Base-by-base conservation (phyloP, 208 protist genomes). In the Trypanosoma avium region DNA sequence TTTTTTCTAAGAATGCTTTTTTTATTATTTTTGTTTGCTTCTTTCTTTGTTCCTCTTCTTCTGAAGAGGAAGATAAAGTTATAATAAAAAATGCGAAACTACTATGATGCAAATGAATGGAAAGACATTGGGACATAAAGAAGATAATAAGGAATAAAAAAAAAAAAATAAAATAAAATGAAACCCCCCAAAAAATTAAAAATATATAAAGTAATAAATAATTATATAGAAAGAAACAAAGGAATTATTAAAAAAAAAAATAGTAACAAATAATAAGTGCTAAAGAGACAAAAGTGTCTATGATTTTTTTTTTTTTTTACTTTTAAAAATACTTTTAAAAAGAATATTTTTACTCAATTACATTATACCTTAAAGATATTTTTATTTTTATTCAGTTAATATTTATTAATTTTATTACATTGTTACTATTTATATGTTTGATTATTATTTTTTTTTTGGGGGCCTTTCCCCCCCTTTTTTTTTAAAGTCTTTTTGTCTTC, bases 31-130 rank as follows among this genome's bases (percentile, higher is more conserved):
- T 4, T 19, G 12, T 48, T 36, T 48, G 21, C 8, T 32, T n/a
- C 22, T 24, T 54, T 24, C 22, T 22, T 54, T 38, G 19, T 43
- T 64, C 27, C 30, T 29, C 29, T 64, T 4, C 55, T 35, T 45
- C 21, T 55, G 35, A 56, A 22, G 6, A 2, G 22, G 1, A 5
- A 30, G 35, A 30, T 21, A 19, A n/a, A 24, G 2, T 3, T 3
- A 24, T 13, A 12, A 38, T 33, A 40, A 12, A 24, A 0, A 32
- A n/a, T 6, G 10, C 29, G 7, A 15, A 42, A 42, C 4, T 9
- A 2, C 10, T n/a, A 42, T 8, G 7, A 13, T 3, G 36, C 12
- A 42, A 42, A 38, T 13, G 7, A 38, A 38, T 13, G 13, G 43
- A 48, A 48, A 24, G n/a, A 50, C 17, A 24, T 15, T 26, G 8